Conservation (phyloP, 805 yeast genomes). For the Pichia membranifaciens region DNA sequence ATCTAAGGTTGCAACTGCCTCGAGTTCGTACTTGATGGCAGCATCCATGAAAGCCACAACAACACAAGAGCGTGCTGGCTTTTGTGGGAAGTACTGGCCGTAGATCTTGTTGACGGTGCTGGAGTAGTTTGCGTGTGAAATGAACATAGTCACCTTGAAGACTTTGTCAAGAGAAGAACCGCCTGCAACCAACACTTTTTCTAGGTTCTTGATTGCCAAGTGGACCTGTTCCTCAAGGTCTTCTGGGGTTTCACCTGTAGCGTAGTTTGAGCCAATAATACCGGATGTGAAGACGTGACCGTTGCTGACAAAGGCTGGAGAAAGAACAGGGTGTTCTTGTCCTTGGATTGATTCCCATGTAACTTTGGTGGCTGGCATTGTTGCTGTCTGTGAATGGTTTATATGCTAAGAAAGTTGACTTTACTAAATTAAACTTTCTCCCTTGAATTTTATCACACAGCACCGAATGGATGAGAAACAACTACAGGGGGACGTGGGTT, state of each 20-base stretch:
- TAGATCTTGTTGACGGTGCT: conserved; percentile 41
- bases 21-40: conserved; percentile 43
- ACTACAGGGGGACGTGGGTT: too few species aligned
- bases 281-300: conserved; percentile 23
- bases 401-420: too few species aligned
- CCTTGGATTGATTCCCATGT: conserved; percentile 8
- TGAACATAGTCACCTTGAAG: conserved; percentile 43
- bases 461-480: too few species aligned
- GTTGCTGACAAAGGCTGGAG: conserved; percentile 11
- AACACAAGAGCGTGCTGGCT: conserved; percentile 49
- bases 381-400: neutral
- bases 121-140: conserved; percentile 37
- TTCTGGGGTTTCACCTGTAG: conserved; percentile 35
- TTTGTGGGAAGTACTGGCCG: conserved; percentile 37
- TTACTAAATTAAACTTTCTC: too few species aligned
- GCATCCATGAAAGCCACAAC: conserved; percentile 47
- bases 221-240: conserved; percentile 40
- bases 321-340: conserved; percentile 4
- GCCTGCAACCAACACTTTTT: conserved; percentile 34
- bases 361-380: conserved; percentile 3
- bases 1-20: conserved; percentile 31
- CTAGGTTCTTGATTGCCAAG: conserved; percentile 38
- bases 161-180: conserved; percentile 42
- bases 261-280: conserved; percentile 18
- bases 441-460: too few species aligned